These are phyloP conservation scores for Silene vulgaris DNA, from an alignment of 179 eudicot species.

Conservation along the genomic window DNA sequence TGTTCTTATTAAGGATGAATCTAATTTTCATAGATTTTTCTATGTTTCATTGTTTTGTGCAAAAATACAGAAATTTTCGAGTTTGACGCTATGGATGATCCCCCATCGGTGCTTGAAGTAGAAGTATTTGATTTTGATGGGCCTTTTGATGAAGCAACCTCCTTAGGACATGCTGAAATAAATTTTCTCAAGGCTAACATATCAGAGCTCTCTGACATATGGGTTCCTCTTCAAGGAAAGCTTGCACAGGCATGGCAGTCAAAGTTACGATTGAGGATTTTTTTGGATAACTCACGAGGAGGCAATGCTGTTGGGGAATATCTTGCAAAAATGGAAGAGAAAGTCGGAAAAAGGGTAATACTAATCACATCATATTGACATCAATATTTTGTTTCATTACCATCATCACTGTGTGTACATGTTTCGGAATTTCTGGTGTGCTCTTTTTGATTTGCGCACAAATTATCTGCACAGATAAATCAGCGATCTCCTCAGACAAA, in stretches of 20 bases:
- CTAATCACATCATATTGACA: neutral
- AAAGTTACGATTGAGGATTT: conserved; percentile 76
- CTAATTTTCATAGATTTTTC: conserved; percentile 10
- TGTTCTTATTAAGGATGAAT: neutral
- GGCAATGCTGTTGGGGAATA: conserved; percentile 62
- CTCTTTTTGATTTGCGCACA: conserved; percentile 3
- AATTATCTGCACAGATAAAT: conserved; percentile 47
- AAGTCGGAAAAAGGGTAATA: conserved; percentile 87
- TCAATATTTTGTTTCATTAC: neutral
- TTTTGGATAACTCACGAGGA: conserved; percentile 77
- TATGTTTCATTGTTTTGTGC: conserved; percentile 8
- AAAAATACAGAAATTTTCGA: conserved; percentile 82
- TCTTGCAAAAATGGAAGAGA: conserved; percentile 86
- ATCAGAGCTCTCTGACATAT: conserved; percentile 73
- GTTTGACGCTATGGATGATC: conserved; percentile 96
- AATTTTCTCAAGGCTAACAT: conserved; percentile 71
- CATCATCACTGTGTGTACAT: neutral
- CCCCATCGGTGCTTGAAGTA: conserved; percentile 82
- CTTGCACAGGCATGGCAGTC: conserved; percentile 88
- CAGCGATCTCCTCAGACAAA: conserved; percentile 86
- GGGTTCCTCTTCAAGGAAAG: conserved; percentile 91
- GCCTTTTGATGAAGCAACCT: conserved; percentile 84
- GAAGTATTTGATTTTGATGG: conserved; percentile 97
- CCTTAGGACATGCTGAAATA: conserved; percentile 80
- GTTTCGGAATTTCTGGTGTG: conserved; percentile 4